Evolutionary conservation across 2,329 filamentous ascomycete species (phyloP).

Genomic region (Dryadomyces quercivorus): DNA sequence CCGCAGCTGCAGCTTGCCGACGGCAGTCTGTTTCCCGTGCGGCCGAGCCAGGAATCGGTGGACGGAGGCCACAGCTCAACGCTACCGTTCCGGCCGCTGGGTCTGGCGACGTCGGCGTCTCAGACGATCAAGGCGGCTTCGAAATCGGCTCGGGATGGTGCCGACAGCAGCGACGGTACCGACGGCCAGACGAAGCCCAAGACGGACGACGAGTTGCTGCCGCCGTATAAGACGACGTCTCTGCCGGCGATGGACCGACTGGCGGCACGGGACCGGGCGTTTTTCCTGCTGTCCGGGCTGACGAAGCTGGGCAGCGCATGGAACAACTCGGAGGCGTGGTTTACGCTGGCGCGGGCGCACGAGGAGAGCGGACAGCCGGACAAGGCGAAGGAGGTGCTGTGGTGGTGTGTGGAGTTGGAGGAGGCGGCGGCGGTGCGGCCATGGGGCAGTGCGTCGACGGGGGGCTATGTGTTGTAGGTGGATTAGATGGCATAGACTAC

Average conservation of each 20-base stretch:
- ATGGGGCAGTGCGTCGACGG: conserved; percentile 60
- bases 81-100: conserved; percentile 34
- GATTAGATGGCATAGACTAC: too few relatives aligned
- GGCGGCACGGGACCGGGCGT: conserved; percentile 82
- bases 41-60: conserved; percentile 6
- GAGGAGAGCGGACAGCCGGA: conserved; percentile 77
- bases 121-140: neutral
- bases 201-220: conserved; percentile 19
- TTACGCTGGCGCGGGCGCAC: conserved; percentile 71
- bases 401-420: conserved; percentile 96
- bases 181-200: neutral
- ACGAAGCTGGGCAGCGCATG: conserved; percentile 80
- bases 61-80: too few relatives aligned
- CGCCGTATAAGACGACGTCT: conserved; percentile 43
- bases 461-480: conserved; percentile 49
- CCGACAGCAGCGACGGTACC: neutral
- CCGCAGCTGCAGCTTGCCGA: conserved; percentile 27
- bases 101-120: conserved; percentile 20
- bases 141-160: neutral
- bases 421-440: conserved; percentile 68
- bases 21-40: conserved; percentile 17
- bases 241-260: conserved; percentile 68
- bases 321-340: conserved; percentile 93
- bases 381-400: conserved; percentile 83
- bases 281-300: conserved; percentile 66